phyloP scores from a whole-genome alignment of 495 filamentous ascomycete species.

The Neurospora sp. region DNA sequence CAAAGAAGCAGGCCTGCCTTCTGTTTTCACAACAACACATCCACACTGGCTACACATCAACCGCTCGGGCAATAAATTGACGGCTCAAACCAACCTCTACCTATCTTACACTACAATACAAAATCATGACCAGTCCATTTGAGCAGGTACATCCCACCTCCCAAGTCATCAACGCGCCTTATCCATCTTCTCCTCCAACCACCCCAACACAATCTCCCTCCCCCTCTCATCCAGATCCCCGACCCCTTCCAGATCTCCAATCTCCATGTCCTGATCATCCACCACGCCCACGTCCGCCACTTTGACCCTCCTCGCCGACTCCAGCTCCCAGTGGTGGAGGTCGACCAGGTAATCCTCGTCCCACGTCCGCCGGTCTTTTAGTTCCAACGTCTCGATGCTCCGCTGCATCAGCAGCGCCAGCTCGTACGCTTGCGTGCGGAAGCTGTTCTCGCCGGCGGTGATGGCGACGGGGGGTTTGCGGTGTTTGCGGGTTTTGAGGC shows the following conservation, averaged over 20 bases:
- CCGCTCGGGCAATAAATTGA: background rate
- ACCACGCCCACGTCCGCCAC: background rate
- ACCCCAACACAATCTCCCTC: conserved; percentile 12
- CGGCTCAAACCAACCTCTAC: background rate
- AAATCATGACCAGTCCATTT: background rate
- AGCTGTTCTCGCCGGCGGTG: conserved; percentile 16
- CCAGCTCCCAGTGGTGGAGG: background rate
- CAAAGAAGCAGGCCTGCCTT: background rate
- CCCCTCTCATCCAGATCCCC: conserved; percentile 8
- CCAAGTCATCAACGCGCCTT: background rate
- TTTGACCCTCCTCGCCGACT: conserved; percentile 9
- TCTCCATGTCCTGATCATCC: background rate
- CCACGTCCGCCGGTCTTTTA: conserved; percentile 16
- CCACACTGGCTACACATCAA: background rate
- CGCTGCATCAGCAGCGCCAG: conserved; percentile 26
- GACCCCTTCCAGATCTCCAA: background rate
- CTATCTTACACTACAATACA: background rate
- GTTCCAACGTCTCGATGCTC: conserved; percentile 27
- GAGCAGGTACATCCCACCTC: background rate
- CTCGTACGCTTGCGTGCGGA: conserved; percentile 24
- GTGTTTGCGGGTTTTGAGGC: conserved; percentile 2
- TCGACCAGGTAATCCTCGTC: conserved; percentile 14
- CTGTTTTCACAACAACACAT: background rate
- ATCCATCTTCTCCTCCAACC: conserved; percentile 18
- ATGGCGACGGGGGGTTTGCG: background rate